These are phyloP conservation scores for Cymbopogon flexuosus DNA, from an alignment of 202 grass and related monocot species.

Conservation along the genomic window DNA sequence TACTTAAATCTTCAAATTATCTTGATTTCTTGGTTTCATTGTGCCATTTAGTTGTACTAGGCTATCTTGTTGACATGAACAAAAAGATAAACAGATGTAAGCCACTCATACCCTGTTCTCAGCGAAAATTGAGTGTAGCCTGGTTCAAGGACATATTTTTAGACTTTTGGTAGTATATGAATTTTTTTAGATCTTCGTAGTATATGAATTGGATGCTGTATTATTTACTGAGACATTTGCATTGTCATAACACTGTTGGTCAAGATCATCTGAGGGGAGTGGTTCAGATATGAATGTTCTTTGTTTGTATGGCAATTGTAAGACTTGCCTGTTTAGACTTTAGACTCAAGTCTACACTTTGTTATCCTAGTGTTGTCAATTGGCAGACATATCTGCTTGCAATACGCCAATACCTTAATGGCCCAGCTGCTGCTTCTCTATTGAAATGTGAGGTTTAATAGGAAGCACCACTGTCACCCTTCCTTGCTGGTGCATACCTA, in stretches of 20 bases:
- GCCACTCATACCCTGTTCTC: neutral
- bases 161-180: neutral
- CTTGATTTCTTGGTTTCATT: neutral
- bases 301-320: conserved; percentile 18
- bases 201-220: neutral
- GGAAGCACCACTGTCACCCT: conserved; percentile 2
- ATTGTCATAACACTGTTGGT: neutral
- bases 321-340: conserved; percentile 9
- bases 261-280: neutral
- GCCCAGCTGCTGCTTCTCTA: neutral
- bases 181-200: too few species aligned
- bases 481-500: conserved; percentile 12
- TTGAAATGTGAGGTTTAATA: neutral
- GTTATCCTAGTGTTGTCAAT: neutral
- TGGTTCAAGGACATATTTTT: conserved; percentile 6
- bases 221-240: neutral
- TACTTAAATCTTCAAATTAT: neutral
- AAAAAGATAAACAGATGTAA: neutral
- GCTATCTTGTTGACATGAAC: neutral
- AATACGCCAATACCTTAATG: neutral
- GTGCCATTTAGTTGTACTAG: neutral
- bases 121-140: neutral
- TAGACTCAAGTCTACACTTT: neutral
- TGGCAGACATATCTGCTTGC: neutral
- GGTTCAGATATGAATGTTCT: neutral